Base-by-base conservation (phyloP, 164 flowering plant species). In the Saururus chinensis region DNA sequence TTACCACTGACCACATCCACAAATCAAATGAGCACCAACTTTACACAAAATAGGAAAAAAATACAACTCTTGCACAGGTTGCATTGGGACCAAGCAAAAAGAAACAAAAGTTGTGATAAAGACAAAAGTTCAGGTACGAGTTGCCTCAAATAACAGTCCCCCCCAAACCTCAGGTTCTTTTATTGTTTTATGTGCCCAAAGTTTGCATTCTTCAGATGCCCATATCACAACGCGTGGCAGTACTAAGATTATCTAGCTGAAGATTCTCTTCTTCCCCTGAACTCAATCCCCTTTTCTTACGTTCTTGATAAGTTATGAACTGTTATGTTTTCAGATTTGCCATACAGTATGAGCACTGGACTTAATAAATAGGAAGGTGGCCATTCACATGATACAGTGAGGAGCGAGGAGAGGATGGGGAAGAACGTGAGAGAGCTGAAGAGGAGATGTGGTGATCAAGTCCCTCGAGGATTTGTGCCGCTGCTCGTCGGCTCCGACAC, bases 401-500 rank as follows among this genome's bases (percentile, higher is more conserved):
- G 24, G 9, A 20, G 56, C 12, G 11, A 23, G 22, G 4, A 19
- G 24, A 53, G 22, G 4, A 53, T 20, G 56, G 56, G 25, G 56
- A 53, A 53, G 56, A 53, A 53, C 57, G 19, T 53, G 56, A 53
- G 22, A 23, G 25, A 9, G 56, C 68, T n/a, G 6, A 48, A 51
- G 11, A 25, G 22, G 30, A 19, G 24, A 40, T 45, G 13, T 52
- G 35, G 14, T 0, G 57, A 59, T 4, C 54, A 57, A 14, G 58
- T n/a, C 14, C 66, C 62, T 4, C 66, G 65, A 53, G 78, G 78
- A 30, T 63, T 48, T 42, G 70, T 75, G 14, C 78, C 78, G 19
- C 48, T 75, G 60, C 52, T 75, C 21, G 75, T 71, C 8, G 78
- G 75, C 41, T 51, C 24, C 20, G 73, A 67, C 21, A 57, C 24